Evolutionary conservation across 2,329 filamentous ascomycete genomes (phyloP), one percentile per base, ranked within the genome.

Genomic region (Pseudogymnoascus sp.): DNA sequence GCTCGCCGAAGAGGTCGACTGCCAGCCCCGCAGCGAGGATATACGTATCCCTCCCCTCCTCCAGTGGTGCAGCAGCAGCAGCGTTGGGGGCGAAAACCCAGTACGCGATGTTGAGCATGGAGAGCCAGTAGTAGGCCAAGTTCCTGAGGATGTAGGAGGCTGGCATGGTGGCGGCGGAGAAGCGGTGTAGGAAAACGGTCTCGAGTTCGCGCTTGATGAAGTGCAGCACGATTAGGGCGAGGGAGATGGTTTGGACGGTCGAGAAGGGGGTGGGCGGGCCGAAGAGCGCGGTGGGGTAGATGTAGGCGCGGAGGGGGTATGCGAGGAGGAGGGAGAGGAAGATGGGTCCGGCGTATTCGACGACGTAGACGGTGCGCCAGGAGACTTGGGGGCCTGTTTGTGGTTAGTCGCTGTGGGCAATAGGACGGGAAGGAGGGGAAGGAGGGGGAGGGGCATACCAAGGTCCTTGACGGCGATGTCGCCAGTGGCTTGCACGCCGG

Each of bases 171-270:
- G 89, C 91, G 65, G 89, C 86, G 63, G 91, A 93, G 81, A 99
- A 99, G 74, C 91, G 91, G 81, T 99, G 95, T 65, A 99, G 84
- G 74, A 95, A 96, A 65, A 96, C 73, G 0, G 95, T 97, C 80
- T 99, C 95, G 67, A 91, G 82, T 80, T 99, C 95, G 72, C 95
- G 92, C 83, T 99, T 99, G 74, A 90, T 68, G 76, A 97, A 99
- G 81, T 99, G 95, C 11, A 89, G 76, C 63, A 87, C 79, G 70
- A 96, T 85, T 74, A 96, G 84, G 65, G 79, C 78, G 73, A 92
- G 88, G 60, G 88, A 83, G 60, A 96, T 80, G 69, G 83, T 84
- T 77, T 99, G 95, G 2, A 84, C 81, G 80, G 78, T 73, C 72
- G 83, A 78, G 81, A 95, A 71, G 70, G 81, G 71, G 73, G 79